These are phyloP conservation scores for Rhizopogon sp. DNA, from an alignment of 768 basidiomycete genomes.

Conservation along the genomic window DNA sequence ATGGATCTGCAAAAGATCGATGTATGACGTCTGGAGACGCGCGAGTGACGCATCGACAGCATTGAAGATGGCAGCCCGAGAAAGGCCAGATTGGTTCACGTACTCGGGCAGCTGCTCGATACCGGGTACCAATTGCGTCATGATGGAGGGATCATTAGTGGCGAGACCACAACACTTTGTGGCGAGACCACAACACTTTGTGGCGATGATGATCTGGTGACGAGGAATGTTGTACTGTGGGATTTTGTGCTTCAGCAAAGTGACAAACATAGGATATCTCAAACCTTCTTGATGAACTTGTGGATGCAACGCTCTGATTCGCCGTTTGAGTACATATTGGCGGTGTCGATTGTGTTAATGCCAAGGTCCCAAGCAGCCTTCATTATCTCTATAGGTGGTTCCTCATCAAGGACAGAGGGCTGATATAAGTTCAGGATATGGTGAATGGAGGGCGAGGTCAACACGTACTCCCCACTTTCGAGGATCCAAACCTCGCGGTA, in stretches of 20 bases:
- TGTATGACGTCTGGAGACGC: conserved; percentile 31
- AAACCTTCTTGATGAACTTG: conserved; percentile 32
- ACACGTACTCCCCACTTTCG: conserved; percentile 21
- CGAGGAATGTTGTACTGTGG: conserved; percentile 28
- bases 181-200: conserved; percentile 24
- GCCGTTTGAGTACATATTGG: conserved; percentile 32
- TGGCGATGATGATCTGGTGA: conserved; percentile 24
- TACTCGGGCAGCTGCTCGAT: conserved; percentile 12
- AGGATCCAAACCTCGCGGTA: conserved; percentile 19
- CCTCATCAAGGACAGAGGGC: conserved; percentile 24
- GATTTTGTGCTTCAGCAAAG: not conserved
- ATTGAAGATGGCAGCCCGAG: conserved; percentile 33
- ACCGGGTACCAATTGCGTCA: not conserved
- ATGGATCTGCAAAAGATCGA: conserved; percentile 43
- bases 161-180: too few species aligned
- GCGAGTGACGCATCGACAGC: conserved; percentile 31
- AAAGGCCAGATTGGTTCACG: conserved; percentile 29
- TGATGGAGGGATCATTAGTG: conserved; percentile 1
- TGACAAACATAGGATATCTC: not conserved
- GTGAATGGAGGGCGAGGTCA: not conserved
- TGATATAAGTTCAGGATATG: not conserved
- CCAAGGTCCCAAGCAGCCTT: conserved; percentile 37
- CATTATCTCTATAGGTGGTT: conserved; percentile 27
- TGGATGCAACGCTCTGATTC: conserved; percentile 33
- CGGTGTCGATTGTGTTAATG: conserved; percentile 35